Evolutionary conservation across 2,329 filamentous ascomycete species (phyloP), one percentile per base, ranked within the genome.

Genomic region (Calonectria hongkongensis): DNA sequence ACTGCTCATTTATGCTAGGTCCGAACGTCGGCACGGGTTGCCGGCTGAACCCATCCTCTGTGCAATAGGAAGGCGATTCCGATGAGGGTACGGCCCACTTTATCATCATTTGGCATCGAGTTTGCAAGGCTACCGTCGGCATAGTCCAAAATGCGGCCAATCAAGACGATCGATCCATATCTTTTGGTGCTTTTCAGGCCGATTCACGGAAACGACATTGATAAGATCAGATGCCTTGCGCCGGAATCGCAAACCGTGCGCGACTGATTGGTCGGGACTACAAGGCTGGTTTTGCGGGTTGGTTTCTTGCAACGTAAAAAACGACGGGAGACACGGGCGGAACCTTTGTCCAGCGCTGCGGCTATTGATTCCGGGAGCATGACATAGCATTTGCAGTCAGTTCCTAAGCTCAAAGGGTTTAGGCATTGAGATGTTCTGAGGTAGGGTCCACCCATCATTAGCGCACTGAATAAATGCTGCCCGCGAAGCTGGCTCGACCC

Each of bases 1-100:
- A 36, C 33, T 13, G 25, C 33, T 60, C 45, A 41, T 60, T 60
- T 60, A 60, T 60, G 36, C 21, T 25, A 41, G 54, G 54, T 60
- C 54, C 54, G 54, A 60, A 39, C 27, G 54, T 60, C 54, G 54
- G 54, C 54, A 39, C 33, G 15, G 12, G 54, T 21, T 21, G 15
- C 54, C 36, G 54, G 15, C 21, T 39, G 8, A 41, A 25, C 33
- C 54, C 13, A 60, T 60, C 1, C 1, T 43, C 10, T 36, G 54
- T 60, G 54, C 10, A 60, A 60, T 25, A 27, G 54, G 54, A 36
- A 60, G 54, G 36, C 39, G 7, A 60, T 27, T 41, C 54, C 54
- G 54, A 60, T 36, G 33, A 10, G 13, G 16, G 33, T 30, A 41
- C 54, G 54, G 54, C 6, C 54, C 54, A 60, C 13, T 2, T 15